phyloP scores from a whole-genome alignment of 2,329 filamentous ascomycete species.

The Alternaria dauci region DNA sequence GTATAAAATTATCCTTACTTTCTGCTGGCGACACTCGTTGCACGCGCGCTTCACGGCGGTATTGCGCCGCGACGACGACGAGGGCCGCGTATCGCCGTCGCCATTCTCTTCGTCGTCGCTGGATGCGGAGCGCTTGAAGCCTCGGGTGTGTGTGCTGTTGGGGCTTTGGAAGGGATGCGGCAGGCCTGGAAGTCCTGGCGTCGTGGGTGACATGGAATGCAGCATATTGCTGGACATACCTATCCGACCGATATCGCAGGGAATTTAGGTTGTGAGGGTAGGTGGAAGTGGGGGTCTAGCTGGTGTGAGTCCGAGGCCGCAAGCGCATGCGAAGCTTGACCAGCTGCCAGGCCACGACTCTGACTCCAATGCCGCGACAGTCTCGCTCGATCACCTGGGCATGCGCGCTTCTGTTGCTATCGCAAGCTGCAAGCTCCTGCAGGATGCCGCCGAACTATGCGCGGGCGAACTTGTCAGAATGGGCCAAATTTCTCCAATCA shows the following conservation, averaged over 20 bases:
- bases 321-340: slow-evolving; percentile 12
- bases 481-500: slow-evolving; percentile 17
- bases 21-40: slow-evolving; percentile 86
- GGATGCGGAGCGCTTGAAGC: slow-evolving; percentile 50
- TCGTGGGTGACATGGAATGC: slow-evolving; percentile 43
- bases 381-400: background rate
- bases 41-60: slow-evolving; percentile 72
- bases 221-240: slow-evolving; percentile 22
- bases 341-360: slow-evolving; percentile 12
- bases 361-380: slow-evolving; percentile 10
- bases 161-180: slow-evolving; percentile 43
- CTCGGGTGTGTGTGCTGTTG: slow-evolving; percentile 39
- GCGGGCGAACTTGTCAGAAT: slow-evolving; percentile 11
- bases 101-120: slow-evolving; percentile 50
- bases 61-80: slow-evolving; percentile 41
- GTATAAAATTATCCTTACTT: slow-evolving; percentile 62
- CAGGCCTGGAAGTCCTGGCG: slow-evolving; percentile 36
- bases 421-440: slow-evolving; percentile 26
- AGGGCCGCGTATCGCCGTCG: slow-evolving; percentile 36
- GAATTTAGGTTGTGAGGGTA: slow-evolving; percentile 18
- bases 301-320: slow-evolving; percentile 18
- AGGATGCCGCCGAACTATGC: slow-evolving; percentile 23
- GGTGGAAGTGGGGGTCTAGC: slow-evolving; percentile 21
- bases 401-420: slow-evolving; percentile 16
- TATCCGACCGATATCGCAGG: slow-evolving; percentile 30